These are phyloP conservation scores for Cydonia oblonga DNA, from an alignment of 331 rosid genomes.

Conservation along the genomic window DNA sequence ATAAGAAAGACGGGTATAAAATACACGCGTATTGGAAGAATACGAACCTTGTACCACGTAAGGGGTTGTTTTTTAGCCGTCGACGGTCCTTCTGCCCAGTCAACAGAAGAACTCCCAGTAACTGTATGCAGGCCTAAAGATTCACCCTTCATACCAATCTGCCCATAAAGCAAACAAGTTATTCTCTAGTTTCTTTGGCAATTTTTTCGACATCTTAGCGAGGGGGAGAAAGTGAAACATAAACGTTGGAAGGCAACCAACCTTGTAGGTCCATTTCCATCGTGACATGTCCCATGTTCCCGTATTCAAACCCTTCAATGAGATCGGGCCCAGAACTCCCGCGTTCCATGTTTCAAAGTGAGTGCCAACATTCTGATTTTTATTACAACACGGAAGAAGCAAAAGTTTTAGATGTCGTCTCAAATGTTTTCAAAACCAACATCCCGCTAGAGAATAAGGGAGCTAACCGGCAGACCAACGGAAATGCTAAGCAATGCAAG, in stretches of 20 bases:
- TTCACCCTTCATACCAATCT: slow-evolving; percentile 89
- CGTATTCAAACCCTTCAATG: slow-evolving; percentile 59
- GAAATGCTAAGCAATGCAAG: slow-evolving; percentile 70
- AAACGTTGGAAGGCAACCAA: slow-evolving; percentile 13
- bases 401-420: background rate
- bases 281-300: slow-evolving; percentile 78
- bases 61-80: slow-evolving; percentile 56
- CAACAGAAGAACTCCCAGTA: slow-evolving; percentile 68
- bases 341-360: slow-evolving; percentile 92
- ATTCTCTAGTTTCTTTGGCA: background rate
- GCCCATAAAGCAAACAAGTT: slow-evolving; percentile 8
- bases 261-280: slow-evolving; percentile 95
- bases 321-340: slow-evolving; percentile 82
- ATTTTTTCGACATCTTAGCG: background rate
- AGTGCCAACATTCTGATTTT: slow-evolving; percentile 63
- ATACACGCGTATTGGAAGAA: background rate
- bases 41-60: slow-evolving; percentile 92
- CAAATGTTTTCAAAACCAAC: background rate
- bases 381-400: slow-evolving; percentile 3
- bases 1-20: background rate
- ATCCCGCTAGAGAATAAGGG: background rate
- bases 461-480: slow-evolving; percentile 89
- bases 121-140: slow-evolving; percentile 44
- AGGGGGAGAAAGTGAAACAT: too few species aligned
- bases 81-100: slow-evolving; percentile 58